Percentiles rank a stretch among this genome's conserved stretches.
Evolutionary conservation across 306 rosid species (phyloP).

Genomic region (Quercus suber): DNA sequence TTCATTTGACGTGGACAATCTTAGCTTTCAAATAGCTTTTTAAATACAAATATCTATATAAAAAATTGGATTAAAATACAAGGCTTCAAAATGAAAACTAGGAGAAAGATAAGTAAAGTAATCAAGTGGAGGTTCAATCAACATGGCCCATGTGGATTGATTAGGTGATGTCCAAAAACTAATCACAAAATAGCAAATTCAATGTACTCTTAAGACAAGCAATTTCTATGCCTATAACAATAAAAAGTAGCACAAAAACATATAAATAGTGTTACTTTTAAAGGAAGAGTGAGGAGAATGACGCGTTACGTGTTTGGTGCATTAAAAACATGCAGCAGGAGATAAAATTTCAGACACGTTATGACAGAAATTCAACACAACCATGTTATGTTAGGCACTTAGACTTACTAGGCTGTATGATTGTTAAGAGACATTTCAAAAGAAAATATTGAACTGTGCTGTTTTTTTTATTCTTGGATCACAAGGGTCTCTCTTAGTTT

Average conservation of each 20-base stretch:
- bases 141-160: constrained; percentile 49
- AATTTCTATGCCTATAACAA: background rate
- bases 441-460: background rate
- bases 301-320: constrained; percentile 32
- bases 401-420: background rate
- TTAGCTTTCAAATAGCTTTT: constrained; percentile 7
- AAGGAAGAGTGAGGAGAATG: constrained; percentile 17
- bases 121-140: constrained; percentile 18
- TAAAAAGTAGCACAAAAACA: constrained; percentile 1
- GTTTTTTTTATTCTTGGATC: background rate
- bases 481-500: background rate
- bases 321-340: background rate
- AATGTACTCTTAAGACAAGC: constrained; percentile 22
- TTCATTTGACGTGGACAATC: background rate
- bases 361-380: constrained; percentile 19
- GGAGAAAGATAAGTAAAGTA: constrained; percentile 18
- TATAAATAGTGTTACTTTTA: background rate
- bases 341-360: constrained; percentile 12
- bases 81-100: constrained; percentile 18
- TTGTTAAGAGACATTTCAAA: background rate
- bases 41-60: constrained; percentile 1
- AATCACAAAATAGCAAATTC: constrained; percentile 11
- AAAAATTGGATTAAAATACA: constrained; percentile 11
- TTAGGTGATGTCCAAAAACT: constrained; percentile 33
- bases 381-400: constrained; percentile 14